Evolutionary conservation across 2,329 filamentous ascomycete species (phyloP), one percentile per base, ranked within the genome.

Genomic region (Talaromyces sp.): DNA sequence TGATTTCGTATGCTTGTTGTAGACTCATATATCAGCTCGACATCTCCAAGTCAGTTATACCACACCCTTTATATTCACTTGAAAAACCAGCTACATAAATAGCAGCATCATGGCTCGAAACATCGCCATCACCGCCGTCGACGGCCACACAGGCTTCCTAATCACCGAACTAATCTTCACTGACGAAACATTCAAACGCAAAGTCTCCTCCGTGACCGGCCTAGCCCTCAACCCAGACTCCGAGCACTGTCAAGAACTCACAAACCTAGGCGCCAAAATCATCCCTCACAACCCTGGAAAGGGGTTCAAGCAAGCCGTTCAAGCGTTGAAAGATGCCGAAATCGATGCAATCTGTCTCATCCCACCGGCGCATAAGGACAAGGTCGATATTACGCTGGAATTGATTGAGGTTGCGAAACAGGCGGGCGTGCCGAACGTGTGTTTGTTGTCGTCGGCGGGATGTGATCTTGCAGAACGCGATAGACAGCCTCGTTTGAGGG

Each of bases 331-430:
- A 65, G 66, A 76, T n/a, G 73, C 69, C 4, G 73, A 74, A 31
- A 75, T 73, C 57, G 77, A 81, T 63, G 76, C 78, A 19, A 66
- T 81, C 56, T 80, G 78, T 63, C 67, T 81, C 6, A 71, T 82
- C 21, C 79, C 80, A 5, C 79, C 78, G 0, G 72, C 77, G 1
- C 74, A 76, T 61, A 59, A 69, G 54, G 73, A 80, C 57, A 81
- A 81, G 67, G 66, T 73, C 43, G 74, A 79, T 58, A 75, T 80
- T 28, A 70, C 71, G 1, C 56, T 65, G 40, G 79, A 81, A 68
- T 71, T 81, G 35, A 70, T 77, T 61, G 66, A 68, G 39, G 78
- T 77, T 2, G 71, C 78, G 5, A 78, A 76, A 64, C 73, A 75
- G 59, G 77, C 77, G 0, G 67, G 70, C 10, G 69, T 81, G 17